Conservation (phyloP, 257 asterid species). For the Thymus mandschuricus region DNA sequence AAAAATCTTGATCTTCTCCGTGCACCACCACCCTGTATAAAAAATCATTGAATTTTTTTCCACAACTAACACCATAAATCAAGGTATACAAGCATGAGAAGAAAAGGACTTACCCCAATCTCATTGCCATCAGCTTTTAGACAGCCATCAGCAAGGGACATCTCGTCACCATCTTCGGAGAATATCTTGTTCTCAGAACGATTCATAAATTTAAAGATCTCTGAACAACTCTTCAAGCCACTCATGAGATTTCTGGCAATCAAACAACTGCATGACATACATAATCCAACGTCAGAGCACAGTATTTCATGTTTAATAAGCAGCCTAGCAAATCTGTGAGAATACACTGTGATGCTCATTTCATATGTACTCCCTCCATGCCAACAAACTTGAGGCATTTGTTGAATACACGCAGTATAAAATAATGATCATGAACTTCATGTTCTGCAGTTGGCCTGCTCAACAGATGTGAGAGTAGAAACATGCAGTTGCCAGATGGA, state of each 20-base stretch:
- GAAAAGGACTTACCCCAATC: constrained; percentile 54
- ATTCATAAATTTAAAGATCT: constrained; percentile 79
- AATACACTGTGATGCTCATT: constrained; percentile 3
- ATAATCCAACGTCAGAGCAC: constrained; percentile 32
- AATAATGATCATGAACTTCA: constrained; percentile 13
- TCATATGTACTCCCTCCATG: background rate
- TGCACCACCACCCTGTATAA: constrained; percentile 71
- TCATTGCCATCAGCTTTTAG: constrained; percentile 74
- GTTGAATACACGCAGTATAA: constrained; percentile 15
- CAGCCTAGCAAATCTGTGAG: constrained; percentile 9
- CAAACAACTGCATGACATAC: constrained; percentile 75
- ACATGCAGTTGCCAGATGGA: background rate
- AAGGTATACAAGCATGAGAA: constrained; percentile 23
- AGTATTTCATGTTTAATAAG: constrained; percentile 18
- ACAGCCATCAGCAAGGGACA: constrained; percentile 55
- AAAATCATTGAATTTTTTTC: constrained; percentile 26
- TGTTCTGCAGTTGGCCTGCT: background rate
- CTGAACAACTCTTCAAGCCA: constrained; percentile 83
- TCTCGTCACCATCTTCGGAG: constrained; percentile 53
- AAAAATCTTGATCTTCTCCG: constrained; percentile 88
- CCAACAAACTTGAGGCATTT: background rate
- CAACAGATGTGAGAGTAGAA: constrained; percentile 17
- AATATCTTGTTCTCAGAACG: constrained; percentile 58
- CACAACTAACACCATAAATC: constrained; percentile 13
- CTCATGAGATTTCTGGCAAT: constrained; percentile 91